Base-by-base conservation (phyloP, 129 eudicot genomes). In the Apium graveolens region DNA sequence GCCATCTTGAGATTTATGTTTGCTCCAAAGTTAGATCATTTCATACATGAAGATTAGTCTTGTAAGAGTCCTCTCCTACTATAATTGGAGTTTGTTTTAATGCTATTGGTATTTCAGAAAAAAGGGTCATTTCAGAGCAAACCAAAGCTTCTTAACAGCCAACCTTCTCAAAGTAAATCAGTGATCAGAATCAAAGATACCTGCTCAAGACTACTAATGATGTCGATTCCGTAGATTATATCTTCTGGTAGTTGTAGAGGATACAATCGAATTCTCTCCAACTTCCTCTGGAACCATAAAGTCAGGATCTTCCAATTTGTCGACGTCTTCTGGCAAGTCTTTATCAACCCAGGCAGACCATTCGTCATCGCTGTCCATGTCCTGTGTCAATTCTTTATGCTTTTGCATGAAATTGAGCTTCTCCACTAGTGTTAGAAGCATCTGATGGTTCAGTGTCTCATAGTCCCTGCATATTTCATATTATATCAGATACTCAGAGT, bases 361-460 rank as follows among this genome's bases (percentile, higher is more conserved):
- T 31, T 66, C 72, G 8, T 66, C 72, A 11, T 66, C 72, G 1
- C 39, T 32, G 72, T 66, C 72, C 72, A 66, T 66, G 72, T 66
- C 72, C 24, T 32, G 24, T 31, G 72, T 31, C 11, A 66, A 66
- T 32, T 66, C 72, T 16, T 32, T 66, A 66, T 31, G 72, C 72
- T 66, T 66, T 31, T 66, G 72, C 41, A 66, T 66, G 38, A 29
- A 3, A 66, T 32, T 66, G 1, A 66, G 14, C 72, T 66, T 66
- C 24, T 66, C 72, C 37, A 66, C 72, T 66, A 66, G 72, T 31
- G 72, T 66, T 66, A 66, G 35, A 66, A 66, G 72, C 72, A 66
- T 31, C 72, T 66, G 41, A 66, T 66, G 72, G 72, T 66, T 66
- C 72, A 66, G 41, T 66, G 41, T 31, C 39, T 66, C 72, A 31